Conservation (phyloP, 208 protist genomes). For the Porcisia hertigi region DNA sequence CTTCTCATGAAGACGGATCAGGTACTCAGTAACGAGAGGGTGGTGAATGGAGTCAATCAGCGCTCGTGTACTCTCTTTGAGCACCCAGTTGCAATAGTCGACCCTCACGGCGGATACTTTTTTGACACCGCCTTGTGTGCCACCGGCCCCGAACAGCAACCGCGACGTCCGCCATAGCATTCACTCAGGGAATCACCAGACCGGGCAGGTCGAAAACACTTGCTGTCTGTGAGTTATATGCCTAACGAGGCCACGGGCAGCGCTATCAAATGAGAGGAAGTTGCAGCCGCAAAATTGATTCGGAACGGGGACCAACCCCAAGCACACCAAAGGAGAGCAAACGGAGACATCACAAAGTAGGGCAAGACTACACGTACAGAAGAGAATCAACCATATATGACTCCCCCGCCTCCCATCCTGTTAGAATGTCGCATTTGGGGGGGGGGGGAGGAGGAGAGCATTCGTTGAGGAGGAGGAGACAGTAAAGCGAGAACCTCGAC, state of each 20-base stretch:
- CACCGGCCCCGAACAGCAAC: conserved; percentile 72
- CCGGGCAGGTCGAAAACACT: not conserved
- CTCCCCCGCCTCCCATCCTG: not conserved
- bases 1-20: conserved; percentile 77
- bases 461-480: too few relatives aligned
- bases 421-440: too few relatives aligned
- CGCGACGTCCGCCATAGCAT: conserved; percentile 31
- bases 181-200: conserved; percentile 2
- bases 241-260: not conserved
- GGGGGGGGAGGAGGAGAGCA: too few relatives aligned
- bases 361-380: not conserved
- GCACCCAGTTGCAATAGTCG: conserved; percentile 67
- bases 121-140: conserved; percentile 80
- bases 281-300: not conserved
- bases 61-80: conserved; percentile 45
- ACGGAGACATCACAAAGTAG: not conserved
- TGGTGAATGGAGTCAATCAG: conserved; percentile 70
- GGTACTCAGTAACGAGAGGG: conserved; percentile 83
- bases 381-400: not conserved
- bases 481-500: too few relatives aligned
- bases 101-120: conserved; percentile 46
- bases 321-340: not conserved
- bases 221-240: not conserved
- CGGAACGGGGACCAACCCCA: not conserved
- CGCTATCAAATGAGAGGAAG: not conserved